Conservation (phyloP, 768 basidiomycete genomes). For the Saitozyma podzolica region DNA sequence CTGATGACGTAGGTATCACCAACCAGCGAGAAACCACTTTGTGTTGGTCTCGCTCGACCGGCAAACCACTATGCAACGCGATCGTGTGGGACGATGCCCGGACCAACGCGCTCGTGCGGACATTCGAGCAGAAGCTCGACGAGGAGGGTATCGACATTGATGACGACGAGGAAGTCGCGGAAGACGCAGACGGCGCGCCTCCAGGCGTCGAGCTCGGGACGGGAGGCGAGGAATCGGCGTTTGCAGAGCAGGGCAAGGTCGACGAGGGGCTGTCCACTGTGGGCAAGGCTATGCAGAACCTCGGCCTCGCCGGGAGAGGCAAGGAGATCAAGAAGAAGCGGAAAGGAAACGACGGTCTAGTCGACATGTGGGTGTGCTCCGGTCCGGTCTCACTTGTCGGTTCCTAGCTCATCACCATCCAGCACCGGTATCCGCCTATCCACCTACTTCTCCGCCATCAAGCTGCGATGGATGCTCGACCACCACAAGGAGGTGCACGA, state of each 20-base stretch:
- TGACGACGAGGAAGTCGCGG: constrained; percentile 62
- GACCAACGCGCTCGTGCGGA: constrained; percentile 79
- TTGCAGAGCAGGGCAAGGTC: constrained; percentile 38
- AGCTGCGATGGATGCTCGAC: constrained; percentile 95
- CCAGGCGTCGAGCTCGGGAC: constrained; percentile 49
- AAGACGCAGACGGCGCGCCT: constrained; percentile 54
- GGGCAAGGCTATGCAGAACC: constrained; percentile 30
- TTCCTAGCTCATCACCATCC: constrained; percentile 1
- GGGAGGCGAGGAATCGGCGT: constrained; percentile 36
- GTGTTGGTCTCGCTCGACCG: constrained; percentile 86
- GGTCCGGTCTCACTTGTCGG: not conserved
- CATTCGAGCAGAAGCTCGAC: constrained; percentile 70
- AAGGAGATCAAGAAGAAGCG: constrained; percentile 30
- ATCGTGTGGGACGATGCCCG: constrained; percentile 97
- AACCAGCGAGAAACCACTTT: constrained; percentile 97
- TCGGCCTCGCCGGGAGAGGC: constrained; percentile 37
- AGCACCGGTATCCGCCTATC: constrained; percentile 93
- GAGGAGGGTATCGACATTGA: constrained; percentile 72
- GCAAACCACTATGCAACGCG: constrained; percentile 72
- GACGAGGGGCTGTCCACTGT: constrained; percentile 16
- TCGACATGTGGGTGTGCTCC: constrained; percentile 41
- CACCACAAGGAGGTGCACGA: constrained; percentile 71
- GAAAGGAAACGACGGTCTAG: constrained; percentile 46
- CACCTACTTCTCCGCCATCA: constrained; percentile 97
- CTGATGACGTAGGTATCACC: constrained; percentile 68